Base-by-base conservation (phyloP, 192 early-diverging fungal species). In the Coemansia sp. region DNA sequence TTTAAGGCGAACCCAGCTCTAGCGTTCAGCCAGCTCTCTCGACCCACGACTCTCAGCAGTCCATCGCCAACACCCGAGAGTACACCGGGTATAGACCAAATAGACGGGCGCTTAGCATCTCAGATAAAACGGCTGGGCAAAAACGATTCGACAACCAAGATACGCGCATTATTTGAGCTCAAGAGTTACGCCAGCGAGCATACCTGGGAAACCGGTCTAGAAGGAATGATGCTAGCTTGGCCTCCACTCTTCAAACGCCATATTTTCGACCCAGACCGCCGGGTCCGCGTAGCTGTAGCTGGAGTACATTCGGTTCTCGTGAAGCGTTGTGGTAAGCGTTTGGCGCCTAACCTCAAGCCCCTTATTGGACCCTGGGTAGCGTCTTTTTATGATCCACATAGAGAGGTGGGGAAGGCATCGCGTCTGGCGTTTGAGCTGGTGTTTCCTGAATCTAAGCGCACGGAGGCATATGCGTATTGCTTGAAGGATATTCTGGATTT, bases 121-220 rank as follows among this genome's bases (percentile, higher is more conserved):
- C 88, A 96, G 49, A 70, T 99, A 32, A 95, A 95, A 71, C 89
- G 89, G 63, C 85, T 97, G 32, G 80, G 87, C 19, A 99, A 99
- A 73, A 89, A 90, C 53, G 97, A 99, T 69, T 78, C 93, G 7
- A 89, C 84, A 32, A 99, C 97, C 53, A 92, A 91, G 75, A 74
- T 91, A 30, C 94, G 93, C 30, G 96, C 95, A 5, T 76, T 96
- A 35, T 92, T 93, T 46, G 95, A 97, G 66, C 71, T 98, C 17
- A 80, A 85, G 47, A 70, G 68, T 11, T 95, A 96, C 74, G 58
- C 63, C 13, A 57, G 59, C 50, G 73, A 85, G 30, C 43, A 84
- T 32, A 76, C 69, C 8, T 91, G 87, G 79, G 88, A 87, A 67
- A 71, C 59, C 14, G 69, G 68, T 9, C 71, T 86, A 1, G 60